Conservation (phyloP, 441 rosid genomes). For the Euphorbia celastroides region DNA sequence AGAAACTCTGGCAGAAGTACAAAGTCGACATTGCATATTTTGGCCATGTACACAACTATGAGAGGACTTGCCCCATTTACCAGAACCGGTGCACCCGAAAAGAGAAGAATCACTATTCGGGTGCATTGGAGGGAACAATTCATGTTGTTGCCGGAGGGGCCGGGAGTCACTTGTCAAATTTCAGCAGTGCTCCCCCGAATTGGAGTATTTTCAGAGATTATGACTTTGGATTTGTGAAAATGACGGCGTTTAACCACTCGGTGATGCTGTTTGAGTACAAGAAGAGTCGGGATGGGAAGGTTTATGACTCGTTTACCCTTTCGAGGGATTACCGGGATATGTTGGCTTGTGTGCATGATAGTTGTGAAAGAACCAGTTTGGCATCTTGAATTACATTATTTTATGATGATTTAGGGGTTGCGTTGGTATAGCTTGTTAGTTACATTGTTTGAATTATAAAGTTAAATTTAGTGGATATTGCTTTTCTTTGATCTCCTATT, state of each 20-base stretch:
- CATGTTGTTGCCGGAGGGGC: constrained; percentile 87
- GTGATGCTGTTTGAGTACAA: constrained; percentile 77
- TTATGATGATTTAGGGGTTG: neutral
- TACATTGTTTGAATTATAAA: too few relatives aligned
- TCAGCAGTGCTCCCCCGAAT: constrained; percentile 37
- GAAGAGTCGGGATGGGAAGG: constrained; percentile 67
- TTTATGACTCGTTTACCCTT: constrained; percentile 73
- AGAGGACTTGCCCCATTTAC: constrained; percentile 80
- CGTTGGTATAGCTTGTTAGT: neutral
- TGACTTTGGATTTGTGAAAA: constrained; percentile 78
- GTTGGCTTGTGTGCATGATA: constrained; percentile 68
- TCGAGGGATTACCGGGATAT: constrained; percentile 80
- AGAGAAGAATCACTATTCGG: constrained; percentile 55
- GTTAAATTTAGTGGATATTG: too few relatives aligned
- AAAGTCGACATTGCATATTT: constrained; percentile 89
- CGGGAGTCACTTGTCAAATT: constrained; percentile 62
- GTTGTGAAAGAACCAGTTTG: constrained; percentile 55
- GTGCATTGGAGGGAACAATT: constrained; percentile 69
- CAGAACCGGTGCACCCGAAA: constrained; percentile 63
- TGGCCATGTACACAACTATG: constrained; percentile 95
- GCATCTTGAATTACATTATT: constrained; percentile 33
- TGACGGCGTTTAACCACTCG: constrained; percentile 75
- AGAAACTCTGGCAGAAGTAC: constrained; percentile 93
- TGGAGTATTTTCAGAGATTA: constrained; percentile 80
- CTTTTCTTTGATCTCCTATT: too few relatives aligned